phyloP scores from a whole-genome alignment of 1,284 basidiomycete species.

The Rhodotorula sp. region DNA sequence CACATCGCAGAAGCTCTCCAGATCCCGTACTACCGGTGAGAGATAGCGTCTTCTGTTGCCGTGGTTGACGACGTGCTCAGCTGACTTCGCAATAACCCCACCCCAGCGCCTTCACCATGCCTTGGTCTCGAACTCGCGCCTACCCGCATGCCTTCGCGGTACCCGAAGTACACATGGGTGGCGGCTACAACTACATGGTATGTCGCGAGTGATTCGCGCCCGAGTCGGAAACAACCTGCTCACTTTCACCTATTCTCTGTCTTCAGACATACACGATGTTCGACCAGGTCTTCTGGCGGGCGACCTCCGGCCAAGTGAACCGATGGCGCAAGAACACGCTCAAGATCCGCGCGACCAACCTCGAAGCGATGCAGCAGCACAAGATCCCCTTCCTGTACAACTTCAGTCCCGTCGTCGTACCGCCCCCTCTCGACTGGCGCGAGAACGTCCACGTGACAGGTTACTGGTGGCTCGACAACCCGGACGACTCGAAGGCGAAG shows the following conservation, averaged over 20 bases:
- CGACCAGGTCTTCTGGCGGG: constrained; percentile 97
- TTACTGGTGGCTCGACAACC: constrained; percentile 92
- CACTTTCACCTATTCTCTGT: neutral
- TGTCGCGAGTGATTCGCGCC: constrained; percentile 23
- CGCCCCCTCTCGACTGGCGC: constrained; percentile 91
- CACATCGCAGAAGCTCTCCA: constrained; percentile 92
- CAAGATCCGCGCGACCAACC: constrained; percentile 72
- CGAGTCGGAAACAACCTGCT: neutral
- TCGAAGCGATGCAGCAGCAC: constrained; percentile 92
- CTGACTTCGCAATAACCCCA: neutral
- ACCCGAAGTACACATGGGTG: constrained; percentile 90
- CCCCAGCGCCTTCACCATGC: constrained; percentile 68
- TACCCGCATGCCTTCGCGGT: constrained; percentile 98
- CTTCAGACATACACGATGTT: constrained; percentile 60
- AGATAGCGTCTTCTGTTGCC: neutral
- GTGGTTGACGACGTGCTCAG: neutral
- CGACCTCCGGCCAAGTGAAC: constrained; percentile 89
- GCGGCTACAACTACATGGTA: constrained; percentile 96
- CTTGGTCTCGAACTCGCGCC: constrained; percentile 65
- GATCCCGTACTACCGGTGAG: constrained; percentile 89
- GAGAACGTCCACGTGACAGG: constrained; percentile 97
- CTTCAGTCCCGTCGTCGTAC: constrained; percentile 68
- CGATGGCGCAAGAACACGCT: constrained; percentile 80
- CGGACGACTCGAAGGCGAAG: constrained; percentile 66
- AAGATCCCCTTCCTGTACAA: constrained; percentile 98